Percentiles rank a stretch among this genome's conserved stretches.
Conservation (phyloP, 2,329 filamentous ascomycete genomes). For the Dactylellina leptospora region DNA sequence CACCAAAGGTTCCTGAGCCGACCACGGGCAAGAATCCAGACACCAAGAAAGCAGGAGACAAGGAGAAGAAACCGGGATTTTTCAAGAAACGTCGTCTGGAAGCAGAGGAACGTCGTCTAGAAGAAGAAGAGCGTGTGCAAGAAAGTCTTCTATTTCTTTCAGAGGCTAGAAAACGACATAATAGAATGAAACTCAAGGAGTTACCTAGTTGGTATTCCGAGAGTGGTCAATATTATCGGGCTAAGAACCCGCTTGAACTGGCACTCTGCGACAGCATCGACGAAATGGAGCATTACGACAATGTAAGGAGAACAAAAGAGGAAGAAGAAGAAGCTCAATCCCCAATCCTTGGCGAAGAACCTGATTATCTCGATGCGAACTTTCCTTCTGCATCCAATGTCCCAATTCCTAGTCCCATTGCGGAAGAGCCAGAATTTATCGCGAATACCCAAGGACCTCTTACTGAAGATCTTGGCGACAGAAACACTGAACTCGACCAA, state of each 20-base stretch:
- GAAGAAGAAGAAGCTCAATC: background rate
- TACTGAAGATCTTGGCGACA: background rate
- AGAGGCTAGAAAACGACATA: background rate
- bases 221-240: constrained; percentile 28
- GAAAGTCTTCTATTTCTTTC: background rate
- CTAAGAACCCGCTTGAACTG: constrained; percentile 45
- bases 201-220: constrained; percentile 11
- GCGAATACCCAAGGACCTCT: background rate
- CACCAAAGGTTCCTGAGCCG: background rate
- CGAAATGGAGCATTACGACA: background rate
- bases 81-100: background rate
- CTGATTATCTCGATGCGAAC: background rate
- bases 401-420: constrained; percentile 15
- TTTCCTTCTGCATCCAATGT: background rate
- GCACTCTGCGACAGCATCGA: constrained; percentile 33
- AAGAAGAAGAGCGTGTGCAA: background rate
- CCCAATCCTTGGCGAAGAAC: background rate
- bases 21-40: background rate
- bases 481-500: background rate
- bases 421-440: constrained; percentile 19
- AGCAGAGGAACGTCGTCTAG: constrained; percentile 2
- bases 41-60: background rate
- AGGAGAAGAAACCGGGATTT: constrained; percentile 11
- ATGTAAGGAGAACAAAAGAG: background rate
- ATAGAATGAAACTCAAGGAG: constrained; percentile 6